These are phyloP conservation scores for Pyrenula massariospora DNA, from an alignment of 495 filamentous ascomycete genomes.

Conservation along the genomic window DNA sequence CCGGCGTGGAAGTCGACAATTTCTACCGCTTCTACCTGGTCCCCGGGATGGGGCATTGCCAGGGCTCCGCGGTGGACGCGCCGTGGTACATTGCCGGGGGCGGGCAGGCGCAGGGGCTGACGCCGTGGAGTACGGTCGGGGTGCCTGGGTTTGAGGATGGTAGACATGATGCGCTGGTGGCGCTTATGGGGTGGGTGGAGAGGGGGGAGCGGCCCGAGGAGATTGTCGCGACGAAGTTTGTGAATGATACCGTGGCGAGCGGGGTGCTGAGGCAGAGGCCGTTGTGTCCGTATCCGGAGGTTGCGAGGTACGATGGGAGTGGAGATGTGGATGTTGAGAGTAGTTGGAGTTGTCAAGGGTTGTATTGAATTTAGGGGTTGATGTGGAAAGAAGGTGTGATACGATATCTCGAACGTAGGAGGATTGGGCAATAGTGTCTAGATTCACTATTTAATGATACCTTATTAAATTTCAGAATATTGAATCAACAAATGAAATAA, in stretches of 20 bases:
- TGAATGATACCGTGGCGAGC: constrained; percentile 17
- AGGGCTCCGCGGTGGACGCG: constrained; percentile 35
- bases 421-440: too few species aligned
- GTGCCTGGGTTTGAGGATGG: constrained; percentile 30
- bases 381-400: too few species aligned
- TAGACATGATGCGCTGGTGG: constrained; percentile 33
- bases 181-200: constrained; percentile 44
- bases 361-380: not conserved
- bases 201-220: constrained; percentile 21
- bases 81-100: constrained; percentile 24
- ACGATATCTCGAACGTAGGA: too few species aligned
- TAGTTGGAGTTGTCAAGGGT: not conserved
- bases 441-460: too few species aligned
- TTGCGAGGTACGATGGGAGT: not conserved
- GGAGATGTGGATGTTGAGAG: not conserved
- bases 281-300: constrained; percentile 30
- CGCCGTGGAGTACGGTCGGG: constrained; percentile 3
- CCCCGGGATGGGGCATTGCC: constrained; percentile 21
- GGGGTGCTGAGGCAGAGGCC: constrained; percentile 30
- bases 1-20: constrained; percentile 23
- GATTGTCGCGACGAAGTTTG: constrained; percentile 32
- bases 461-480: not conserved
- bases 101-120: constrained; percentile 6
- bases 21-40: constrained; percentile 18
- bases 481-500: not conserved